A percentile compares a stretch with the other conserved stretches of the same genome.
phyloP scores from a whole-genome alignment of 208 protist genomes.

The Crithidia sp. region DNA sequence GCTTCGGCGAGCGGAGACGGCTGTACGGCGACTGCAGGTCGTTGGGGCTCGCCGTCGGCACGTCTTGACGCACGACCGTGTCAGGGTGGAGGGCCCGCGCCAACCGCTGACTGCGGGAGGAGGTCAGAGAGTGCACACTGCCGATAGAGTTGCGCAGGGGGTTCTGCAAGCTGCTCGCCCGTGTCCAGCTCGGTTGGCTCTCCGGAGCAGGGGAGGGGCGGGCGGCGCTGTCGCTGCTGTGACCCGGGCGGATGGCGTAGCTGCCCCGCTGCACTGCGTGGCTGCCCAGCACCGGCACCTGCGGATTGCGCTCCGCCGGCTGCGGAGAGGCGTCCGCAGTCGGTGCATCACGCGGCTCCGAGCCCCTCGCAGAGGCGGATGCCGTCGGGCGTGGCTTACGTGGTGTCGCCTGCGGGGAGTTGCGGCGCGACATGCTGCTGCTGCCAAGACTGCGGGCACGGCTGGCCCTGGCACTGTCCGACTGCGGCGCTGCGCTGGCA shows the following conservation, averaged over 20 bases:
- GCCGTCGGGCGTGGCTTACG: neutral
- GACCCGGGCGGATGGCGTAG: conserved; percentile 14
- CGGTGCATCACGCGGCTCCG: too few relatives aligned
- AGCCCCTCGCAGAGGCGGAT: too few relatives aligned
- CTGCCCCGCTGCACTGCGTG: conserved; percentile 21
- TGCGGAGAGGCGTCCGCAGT: too few relatives aligned
- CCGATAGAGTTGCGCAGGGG: conserved; percentile 1
- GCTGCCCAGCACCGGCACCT: neutral
- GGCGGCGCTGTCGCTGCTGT: conserved; percentile 1
- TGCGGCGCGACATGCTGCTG: conserved; percentile 5
- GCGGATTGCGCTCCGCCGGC: neutral
- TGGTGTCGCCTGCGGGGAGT: conserved; percentile 14
- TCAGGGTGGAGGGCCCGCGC: conserved; percentile 23
- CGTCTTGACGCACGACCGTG: conserved; percentile 21
- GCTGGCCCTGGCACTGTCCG: conserved; percentile 3
- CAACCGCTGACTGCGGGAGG: conserved; percentile 10
- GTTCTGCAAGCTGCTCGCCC: neutral
- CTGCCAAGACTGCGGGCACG: conserved; percentile 14
- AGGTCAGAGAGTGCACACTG: conserved; percentile 1
- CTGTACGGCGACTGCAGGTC: conserved; percentile 30
- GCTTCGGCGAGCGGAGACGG: conserved; percentile 22
- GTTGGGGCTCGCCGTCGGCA: conserved; percentile 22
- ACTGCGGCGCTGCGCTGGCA: conserved; percentile 11
- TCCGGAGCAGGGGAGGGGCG: conserved; percentile 7
- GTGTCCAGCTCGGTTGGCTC: conserved; percentile 13